Percentiles rank a stretch among this genome's conserved stretches.
These are phyloP conservation scores for Scleroderma citrinum DNA, from an alignment of 768 basidiomycete genomes.

Conservation along the genomic window DNA sequence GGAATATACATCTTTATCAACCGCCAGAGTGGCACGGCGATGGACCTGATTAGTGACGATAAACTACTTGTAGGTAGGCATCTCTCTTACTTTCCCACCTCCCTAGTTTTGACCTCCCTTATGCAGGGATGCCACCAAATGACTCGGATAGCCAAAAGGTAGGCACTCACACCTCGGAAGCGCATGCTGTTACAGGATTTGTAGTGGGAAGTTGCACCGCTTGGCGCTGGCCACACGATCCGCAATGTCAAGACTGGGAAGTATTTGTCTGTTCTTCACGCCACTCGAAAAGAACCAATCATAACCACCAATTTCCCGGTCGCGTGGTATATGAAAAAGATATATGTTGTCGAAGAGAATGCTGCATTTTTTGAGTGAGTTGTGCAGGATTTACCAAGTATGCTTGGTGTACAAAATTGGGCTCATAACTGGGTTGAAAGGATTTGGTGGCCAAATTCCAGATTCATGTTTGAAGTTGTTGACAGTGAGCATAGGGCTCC, in stretches of 20 bases:
- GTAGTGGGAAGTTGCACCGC: conserved; percentile 3
- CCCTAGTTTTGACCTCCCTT: neutral
- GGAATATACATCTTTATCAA: conserved; percentile 2
- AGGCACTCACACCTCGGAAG: neutral
- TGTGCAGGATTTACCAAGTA: too few relatives aligned
- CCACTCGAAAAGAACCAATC: neutral
- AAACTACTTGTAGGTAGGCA: neutral
- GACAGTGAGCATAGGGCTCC: neutral
- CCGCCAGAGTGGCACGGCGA: conserved; percentile 1
- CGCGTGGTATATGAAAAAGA: neutral
- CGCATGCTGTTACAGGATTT: neutral
- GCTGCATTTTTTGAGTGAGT: neutral
- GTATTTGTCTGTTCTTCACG: neutral
- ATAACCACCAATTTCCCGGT: neutral
- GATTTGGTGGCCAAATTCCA: neutral
- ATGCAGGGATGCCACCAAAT: neutral
- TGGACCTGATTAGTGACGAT: neutral
- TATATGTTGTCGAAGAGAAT: neutral
- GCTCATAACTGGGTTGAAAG: neutral
- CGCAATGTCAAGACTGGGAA: neutral
- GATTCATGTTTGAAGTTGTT: neutral
- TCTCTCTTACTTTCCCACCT: neutral
- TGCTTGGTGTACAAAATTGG: neutral
- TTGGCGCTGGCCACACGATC: neutral
- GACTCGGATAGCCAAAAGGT: neutral